Conservation (phyloP, 768 basidiomycete species). For the Auricularia auricula-judae region DNA sequence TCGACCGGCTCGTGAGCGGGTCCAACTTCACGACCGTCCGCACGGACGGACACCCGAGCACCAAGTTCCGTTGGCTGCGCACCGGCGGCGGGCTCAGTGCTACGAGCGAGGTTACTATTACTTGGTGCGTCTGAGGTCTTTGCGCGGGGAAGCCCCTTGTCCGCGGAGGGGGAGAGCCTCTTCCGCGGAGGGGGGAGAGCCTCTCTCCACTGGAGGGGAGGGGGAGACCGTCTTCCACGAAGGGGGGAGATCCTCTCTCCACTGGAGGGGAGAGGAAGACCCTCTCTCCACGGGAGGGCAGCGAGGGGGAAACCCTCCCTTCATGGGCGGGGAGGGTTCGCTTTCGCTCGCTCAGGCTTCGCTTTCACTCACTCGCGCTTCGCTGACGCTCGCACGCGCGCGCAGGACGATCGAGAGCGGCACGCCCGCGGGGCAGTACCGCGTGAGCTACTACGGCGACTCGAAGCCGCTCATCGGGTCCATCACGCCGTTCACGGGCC, state of each 20-base stretch:
- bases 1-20: constrained; percentile 40
- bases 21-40: constrained; percentile 44
- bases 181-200: too few species aligned
- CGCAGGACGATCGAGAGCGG: constrained; percentile 51
- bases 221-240: constrained; percentile 31
- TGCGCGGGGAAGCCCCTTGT: not conserved
- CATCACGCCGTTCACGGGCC: constrained; percentile 51
- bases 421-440: constrained; percentile 53
- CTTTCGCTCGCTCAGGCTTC: too few species aligned
- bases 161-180: too few species aligned
- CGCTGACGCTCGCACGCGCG: not conserved
- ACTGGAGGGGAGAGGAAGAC: too few species aligned
- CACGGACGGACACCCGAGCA: constrained; percentile 73
- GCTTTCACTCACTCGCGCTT: too few species aligned
- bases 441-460: constrained; percentile 62
- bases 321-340: constrained; percentile 38
- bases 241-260: constrained; percentile 23
- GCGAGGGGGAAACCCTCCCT: constrained; percentile 1
- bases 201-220: too few species aligned
- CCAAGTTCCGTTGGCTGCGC: constrained; percentile 53
- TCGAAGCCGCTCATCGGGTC: constrained; percentile 57
- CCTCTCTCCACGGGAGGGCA: too few species aligned
- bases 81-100: constrained; percentile 33
- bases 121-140: not conserved
- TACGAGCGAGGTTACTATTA: not conserved